These are phyloP conservation scores for Alectoria sarmentosa DNA, from an alignment of 495 filamentous ascomycete genomes.

Conservation along the genomic window DNA sequence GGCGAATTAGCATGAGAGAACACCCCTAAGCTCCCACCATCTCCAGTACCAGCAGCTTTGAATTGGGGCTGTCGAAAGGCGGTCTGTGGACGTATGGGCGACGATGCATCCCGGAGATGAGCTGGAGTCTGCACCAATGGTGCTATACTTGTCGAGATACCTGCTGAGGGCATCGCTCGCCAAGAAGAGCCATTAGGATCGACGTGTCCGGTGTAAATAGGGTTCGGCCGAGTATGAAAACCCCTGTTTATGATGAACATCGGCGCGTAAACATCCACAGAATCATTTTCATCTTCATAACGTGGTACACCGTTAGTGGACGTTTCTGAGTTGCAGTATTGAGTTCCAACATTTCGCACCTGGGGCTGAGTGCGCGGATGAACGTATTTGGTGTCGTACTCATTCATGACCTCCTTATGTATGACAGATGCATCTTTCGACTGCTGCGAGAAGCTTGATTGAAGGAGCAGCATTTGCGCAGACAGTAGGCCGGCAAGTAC, in stretches of 20 bases:
- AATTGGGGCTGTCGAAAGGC: slow-evolving; percentile 55
- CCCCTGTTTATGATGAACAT: slow-evolving; percentile 70
- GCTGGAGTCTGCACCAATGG: slow-evolving; percentile 40
- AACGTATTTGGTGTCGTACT: slow-evolving; percentile 94
- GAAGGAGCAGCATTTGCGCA: slow-evolving; percentile 64
- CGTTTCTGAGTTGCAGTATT: slow-evolving; percentile 44
- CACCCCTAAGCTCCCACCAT: slow-evolving; percentile 75
- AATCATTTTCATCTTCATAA: slow-evolving; percentile 36
- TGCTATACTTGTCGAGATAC: slow-evolving; percentile 24
- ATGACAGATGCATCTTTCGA: slow-evolving; percentile 76
- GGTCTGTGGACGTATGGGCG: slow-evolving; percentile 41
- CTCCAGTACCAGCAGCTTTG: slow-evolving; percentile 41
- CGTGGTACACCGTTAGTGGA: slow-evolving; percentile 26
- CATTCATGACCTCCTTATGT: slow-evolving; percentile 84
- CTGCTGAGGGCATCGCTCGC: slow-evolving; percentile 17
- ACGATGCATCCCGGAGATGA: slow-evolving; percentile 45
- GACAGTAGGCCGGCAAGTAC: slow-evolving; percentile 66
- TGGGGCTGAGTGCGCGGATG: slow-evolving; percentile 77
- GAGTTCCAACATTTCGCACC: slow-evolving; percentile 77
- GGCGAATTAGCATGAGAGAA: slow-evolving; percentile 77
- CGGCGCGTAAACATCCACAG: slow-evolving; percentile 68
- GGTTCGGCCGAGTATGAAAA: slow-evolving; percentile 81
- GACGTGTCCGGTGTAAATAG: slow-evolving; percentile 73
- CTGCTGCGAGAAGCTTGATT: slow-evolving; percentile 69
- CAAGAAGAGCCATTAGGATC: slow-evolving; percentile 52